Evolutionary conservation across 1,284 basidiomycete genomes (phyloP), one percentile per base, ranked within the genome.

Genomic region (Ustilago vetiveriae): DNA sequence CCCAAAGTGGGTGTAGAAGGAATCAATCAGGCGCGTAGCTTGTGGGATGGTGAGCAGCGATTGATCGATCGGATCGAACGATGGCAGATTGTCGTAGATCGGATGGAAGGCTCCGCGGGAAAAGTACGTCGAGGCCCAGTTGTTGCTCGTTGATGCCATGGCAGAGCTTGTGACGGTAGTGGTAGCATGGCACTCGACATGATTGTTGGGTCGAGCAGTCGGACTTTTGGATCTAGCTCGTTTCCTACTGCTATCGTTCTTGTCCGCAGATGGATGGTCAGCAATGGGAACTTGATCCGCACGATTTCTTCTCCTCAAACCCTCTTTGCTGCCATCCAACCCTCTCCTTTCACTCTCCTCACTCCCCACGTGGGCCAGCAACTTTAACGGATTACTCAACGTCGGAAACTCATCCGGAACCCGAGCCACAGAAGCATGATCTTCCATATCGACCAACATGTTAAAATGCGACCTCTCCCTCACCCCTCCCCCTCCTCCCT

Each of bases 81-180:
- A 60, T 1, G 35, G 56, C 0, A 48, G 48, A 29, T 57, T 58
- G 46, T 74, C 72, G 48, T 74, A 74, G 14, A 60, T 42, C 6
- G 70, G 70, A 32, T 68, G 67, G 52, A 74, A 74, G 16, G 63
- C 66, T 5, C 71, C 71, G 3, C 67, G 63, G 14, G 49, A 43
- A 27, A 73, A 73, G 54, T 73, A 73, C 27, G 55, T 66, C 8
- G 44, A 32, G 3, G 62, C 51, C 71, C 71, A 30, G 30, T 3
- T 21, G 19, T 11, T 26, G 3, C n/a, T 35, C 32, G n/a, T 27
- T 26, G 37, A 16, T 7, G 23, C 16, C 13, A 13, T 29, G 0
- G 26, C 35, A 16, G 29, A 21, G 6, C 39, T 6, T 22, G 36
- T 9, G 19, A 26, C 19, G 13, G 36, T 11, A 22, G 5, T 45